Base-by-base conservation (phyloP, 257 asterid species). In the Solanum chilense region DNA sequence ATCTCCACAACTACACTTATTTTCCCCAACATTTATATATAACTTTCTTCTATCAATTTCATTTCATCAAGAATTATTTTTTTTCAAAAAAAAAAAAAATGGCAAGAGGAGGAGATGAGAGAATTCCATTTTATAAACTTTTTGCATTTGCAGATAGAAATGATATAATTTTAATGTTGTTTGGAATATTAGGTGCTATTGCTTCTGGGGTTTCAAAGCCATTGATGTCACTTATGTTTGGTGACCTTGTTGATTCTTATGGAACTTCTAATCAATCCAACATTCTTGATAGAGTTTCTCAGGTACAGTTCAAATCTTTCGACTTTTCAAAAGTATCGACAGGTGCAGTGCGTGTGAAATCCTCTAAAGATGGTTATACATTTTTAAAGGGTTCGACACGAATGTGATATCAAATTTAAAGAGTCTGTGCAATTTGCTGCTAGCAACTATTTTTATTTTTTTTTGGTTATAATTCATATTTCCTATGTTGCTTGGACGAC, bases 161-260 rank as follows among this genome's bases (percentile, higher is more conserved):
- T 8, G 95, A 92, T 84, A 84, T 87, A 18, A 14, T 88, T 15
- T 89, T 92, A 69, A 92, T 92, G 93, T 49, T 90, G 16, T 6
- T 91, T 6, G 95, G 95, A 12, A 78, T 91, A 60, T 88, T 92
- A 3, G 91, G 90, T 44, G 93, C 95, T 70, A 47, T 91, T 66
- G 92, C 41, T 1, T 91, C 89, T 35, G 95, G 94, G 6, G 81
- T 89, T 47, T 81, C 92, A 14, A 90, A 88, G n/a, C 95, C 92
- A 9, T n/a, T 91, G 9, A 88, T 91, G 85, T 81, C 90, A 12
- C 76, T 91, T 68, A 56, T 91, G 9, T 88, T 92, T 56, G 91
- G 92, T 11, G 86, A 80, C 1, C 87, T 91, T 9, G 86, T 90
- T 62, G 75, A 90, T 69, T 81, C 92, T 64, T 90, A 92, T 68